phyloP scores from a whole-genome alignment of 768 basidiomycete genomes.

The Holtermannia corniformis region DNA sequence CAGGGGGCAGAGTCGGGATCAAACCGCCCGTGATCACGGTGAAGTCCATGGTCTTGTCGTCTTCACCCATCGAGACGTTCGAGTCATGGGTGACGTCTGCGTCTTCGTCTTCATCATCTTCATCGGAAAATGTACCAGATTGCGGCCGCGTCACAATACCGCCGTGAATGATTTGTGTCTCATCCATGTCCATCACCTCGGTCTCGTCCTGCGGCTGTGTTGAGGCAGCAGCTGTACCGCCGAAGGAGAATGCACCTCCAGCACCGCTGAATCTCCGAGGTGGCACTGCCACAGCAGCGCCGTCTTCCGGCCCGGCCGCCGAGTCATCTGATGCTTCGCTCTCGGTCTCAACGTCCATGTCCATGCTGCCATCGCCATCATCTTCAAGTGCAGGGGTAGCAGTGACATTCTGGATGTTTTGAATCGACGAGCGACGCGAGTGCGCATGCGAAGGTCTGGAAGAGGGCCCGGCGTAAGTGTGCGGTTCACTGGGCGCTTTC shows the following conservation, averaged over 20 bases:
- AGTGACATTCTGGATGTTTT: no score
- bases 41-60: slow-evolving; percentile 41
- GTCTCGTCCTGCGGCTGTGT: slow-evolving; percentile 11
- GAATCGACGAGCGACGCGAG: slow-evolving; percentile 21
- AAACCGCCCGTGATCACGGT: slow-evolving; percentile 40
- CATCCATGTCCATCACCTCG: slow-evolving; percentile 38
- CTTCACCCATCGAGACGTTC: slow-evolving; percentile 4
- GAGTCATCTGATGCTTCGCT: slow-evolving; percentile 9
- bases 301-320: slow-evolving; percentile 4
- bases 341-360: slow-evolving; percentile 34
- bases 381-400: slow-evolving; percentile 9
- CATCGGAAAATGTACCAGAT: slow-evolving; percentile 1
- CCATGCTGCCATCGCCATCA: slow-evolving; percentile 28
- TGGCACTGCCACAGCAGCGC: neutral
- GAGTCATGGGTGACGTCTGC: slow-evolving; percentile 4
- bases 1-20: slow-evolving; percentile 34
- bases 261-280: neutral
- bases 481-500: neutral
- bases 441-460: slow-evolving; percentile 6
- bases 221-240: no score
- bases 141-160: slow-evolving; percentile 18
- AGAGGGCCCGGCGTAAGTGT: neutral
- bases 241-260: neutral
- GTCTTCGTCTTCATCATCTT: slow-evolving; percentile 9
- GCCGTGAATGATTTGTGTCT: slow-evolving; percentile 29